Base-by-base conservation (phyloP, 2,329 filamentous ascomycete genomes). In the Pyricularia sp. region DNA sequence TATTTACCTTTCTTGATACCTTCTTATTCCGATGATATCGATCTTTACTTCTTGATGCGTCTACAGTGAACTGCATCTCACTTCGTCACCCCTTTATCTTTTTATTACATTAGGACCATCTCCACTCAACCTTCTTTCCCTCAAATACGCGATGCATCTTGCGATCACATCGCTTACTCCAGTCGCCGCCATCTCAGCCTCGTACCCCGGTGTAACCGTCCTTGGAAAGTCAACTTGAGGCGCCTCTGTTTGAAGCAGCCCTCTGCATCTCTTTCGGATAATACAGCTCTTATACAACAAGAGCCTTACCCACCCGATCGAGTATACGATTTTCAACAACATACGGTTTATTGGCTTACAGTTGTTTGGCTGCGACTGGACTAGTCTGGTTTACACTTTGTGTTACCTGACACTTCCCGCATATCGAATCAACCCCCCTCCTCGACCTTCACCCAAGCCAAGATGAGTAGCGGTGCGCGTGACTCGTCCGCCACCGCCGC, bases 171-270 rank as follows among this genome's bases (percentile, higher is more conserved):
- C 77, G 77, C 78, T 77, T 73, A 81, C 80, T 81, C 84, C 86
- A 88, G 87, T 89, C 86, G 86, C 83, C 66, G 66, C 66, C 84
- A 81, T 85, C 85, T 84, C 81, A 79, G 84, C 82, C 80, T 82
- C 80, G 85, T 86, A 84, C 77, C 82, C 85, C 85, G 84, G 85
- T 85, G 78, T 81, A 77, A 82, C 86, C 82, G 78, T 82, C 81
- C 78, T 82, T 85, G 82, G 82, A 83, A 82, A 81, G 77, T 80
- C 79, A 78, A 79, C 78, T 78, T 75, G 75, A 76, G 76, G 76
- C 78, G 74, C 72, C 69, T 70, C 77, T 75, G 78, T 81, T 77
- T 86, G 76, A 79, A 78, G 77, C 76, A 78, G 42, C 75, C 75
- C 78, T n/a, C 64, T 25, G 58, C 58, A 25, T 61, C 58, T 61